phyloP scores from a whole-genome alignment of 345 rosid species.

The Pelargonium nanum region DNA sequence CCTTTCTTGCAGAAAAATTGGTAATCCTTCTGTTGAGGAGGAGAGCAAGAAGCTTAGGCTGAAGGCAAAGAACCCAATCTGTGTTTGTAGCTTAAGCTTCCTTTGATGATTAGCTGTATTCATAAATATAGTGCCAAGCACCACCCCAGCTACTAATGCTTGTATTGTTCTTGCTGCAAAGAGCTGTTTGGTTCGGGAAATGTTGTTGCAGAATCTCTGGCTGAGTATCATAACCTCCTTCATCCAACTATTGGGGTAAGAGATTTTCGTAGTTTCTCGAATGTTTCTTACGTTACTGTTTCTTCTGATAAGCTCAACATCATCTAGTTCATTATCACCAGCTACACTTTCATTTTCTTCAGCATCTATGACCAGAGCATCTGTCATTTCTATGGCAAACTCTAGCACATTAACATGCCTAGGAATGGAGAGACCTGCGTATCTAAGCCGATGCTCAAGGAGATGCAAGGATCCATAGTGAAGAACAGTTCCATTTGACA shows the following conservation, averaged over 20 bases:
- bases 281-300: background rate
- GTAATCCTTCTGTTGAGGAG: conserved; percentile 83
- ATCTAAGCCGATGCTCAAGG: conserved; percentile 48
- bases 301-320: background rate
- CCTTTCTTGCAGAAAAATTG: conserved; percentile 77
- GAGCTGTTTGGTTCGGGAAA: conserved; percentile 71
- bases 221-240: conserved; percentile 61
- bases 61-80: conserved; percentile 75
- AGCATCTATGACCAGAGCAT: conserved; percentile 20
- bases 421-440: conserved; percentile 49
- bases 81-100: conserved; percentile 36
- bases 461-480: conserved; percentile 49
- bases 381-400: conserved; percentile 68
- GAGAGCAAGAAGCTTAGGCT: conserved; percentile 77
- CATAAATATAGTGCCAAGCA: conserved; percentile 67
- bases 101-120: conserved; percentile 46
- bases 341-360: conserved; percentile 13
- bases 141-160: conserved; percentile 55
- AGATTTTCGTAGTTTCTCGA: background rate
- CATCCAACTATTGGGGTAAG: conserved; percentile 34
- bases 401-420: conserved; percentile 68
- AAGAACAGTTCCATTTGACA: conserved; percentile 47
- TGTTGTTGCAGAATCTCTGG: conserved; percentile 67
- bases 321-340: background rate
- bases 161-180: conserved; percentile 65